phyloP scores from a whole-genome alignment of 2,329 filamentous ascomycete genomes.

The Fusarium napiforme region DNA sequence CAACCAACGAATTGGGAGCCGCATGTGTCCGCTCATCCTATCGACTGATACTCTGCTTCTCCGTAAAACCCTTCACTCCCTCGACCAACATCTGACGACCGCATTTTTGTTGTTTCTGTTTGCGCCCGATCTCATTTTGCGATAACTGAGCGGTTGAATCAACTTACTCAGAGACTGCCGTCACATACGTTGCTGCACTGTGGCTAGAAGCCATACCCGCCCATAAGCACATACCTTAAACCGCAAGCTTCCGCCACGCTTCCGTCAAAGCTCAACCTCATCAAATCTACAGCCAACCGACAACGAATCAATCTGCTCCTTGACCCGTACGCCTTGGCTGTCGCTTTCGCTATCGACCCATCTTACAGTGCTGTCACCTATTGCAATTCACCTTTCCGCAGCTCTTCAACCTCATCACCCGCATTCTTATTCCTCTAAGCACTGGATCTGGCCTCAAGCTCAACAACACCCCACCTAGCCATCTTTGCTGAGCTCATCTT shows the following conservation, averaged over 20 bases:
- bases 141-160: slow-evolving; percentile 10
- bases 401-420: slow-evolving; percentile 19
- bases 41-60: slow-evolving; percentile 42
- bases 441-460: slow-evolving; percentile 37
- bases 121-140: slow-evolving; percentile 20
- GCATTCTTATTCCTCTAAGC: slow-evolving; percentile 23
- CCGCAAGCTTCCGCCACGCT: slow-evolving; percentile 22
- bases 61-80: slow-evolving; percentile 44
- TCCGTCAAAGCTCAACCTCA: slow-evolving; percentile 39
- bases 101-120: slow-evolving; percentile 8
- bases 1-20: slow-evolving; percentile 46
- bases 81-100: slow-evolving; percentile 34
- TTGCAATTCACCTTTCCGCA: slow-evolving; percentile 19
- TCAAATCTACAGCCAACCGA: slow-evolving; percentile 32
- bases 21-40: slow-evolving; percentile 42
- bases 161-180: neutral
- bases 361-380: slow-evolving; percentile 25
- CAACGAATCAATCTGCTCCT: slow-evolving; percentile 23
- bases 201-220: slow-evolving; percentile 8
- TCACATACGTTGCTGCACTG: slow-evolving; percentile 26
- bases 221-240: neutral
- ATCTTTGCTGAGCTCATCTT: slow-evolving; percentile 13
- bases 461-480: slow-evolving; percentile 41
- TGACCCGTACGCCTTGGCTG: slow-evolving; percentile 18
- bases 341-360: slow-evolving; percentile 29